Percentiles rank a stretch among this genome's conserved stretches.
Evolutionary conservation across 495 filamentous ascomycete genomes (phyloP).

Genomic region (Clavariopsis aquatica): DNA sequence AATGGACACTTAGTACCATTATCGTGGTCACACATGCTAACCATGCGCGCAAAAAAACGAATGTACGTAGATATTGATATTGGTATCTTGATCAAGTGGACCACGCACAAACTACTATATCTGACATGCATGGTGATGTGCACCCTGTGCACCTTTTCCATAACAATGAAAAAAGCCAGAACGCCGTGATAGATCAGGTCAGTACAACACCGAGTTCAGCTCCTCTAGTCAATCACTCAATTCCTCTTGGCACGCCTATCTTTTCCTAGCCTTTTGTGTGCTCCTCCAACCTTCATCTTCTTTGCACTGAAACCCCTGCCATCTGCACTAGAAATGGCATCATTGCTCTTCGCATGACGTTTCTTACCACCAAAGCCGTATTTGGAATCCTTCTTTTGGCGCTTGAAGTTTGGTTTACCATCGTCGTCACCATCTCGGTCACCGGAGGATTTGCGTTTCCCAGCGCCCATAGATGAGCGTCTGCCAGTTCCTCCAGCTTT

Average conservation of each 20-base stretch:
- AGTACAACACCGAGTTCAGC: too few relatives aligned
- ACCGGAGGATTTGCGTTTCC: not conserved
- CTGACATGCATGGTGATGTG: not conserved
- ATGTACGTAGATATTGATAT: not conserved
- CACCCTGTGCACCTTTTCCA: not conserved
- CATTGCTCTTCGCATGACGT: slow-evolving; percentile 80
- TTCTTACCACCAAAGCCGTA: slow-evolving; percentile 97
- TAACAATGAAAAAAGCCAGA: not conserved
- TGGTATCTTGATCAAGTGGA: not conserved
- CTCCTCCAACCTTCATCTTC: slow-evolving; percentile 64
- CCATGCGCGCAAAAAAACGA: not conserved
- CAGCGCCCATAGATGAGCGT: not conserved
- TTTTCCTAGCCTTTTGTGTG: slow-evolving; percentile 61
- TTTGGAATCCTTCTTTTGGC: slow-evolving; percentile 89
- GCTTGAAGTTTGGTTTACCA: slow-evolving; percentile 62
- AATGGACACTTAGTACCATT: too few relatives aligned
- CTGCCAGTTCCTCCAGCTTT: not conserved
- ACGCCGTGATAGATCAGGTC: not conserved
- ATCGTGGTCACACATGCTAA: too few relatives aligned
- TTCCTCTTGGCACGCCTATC: slow-evolving; percentile 55
- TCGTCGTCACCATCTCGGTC: slow-evolving; percentile 30
- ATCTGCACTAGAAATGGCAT: slow-evolving; percentile 77
- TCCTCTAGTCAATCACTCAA: not conserved
- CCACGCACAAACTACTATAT: not conserved
- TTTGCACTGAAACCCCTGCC: slow-evolving; percentile 72